These are phyloP conservation scores for Globisporangium lucens DNA, from an alignment of 352 stramenopile genomes.

Conservation along the genomic window DNA sequence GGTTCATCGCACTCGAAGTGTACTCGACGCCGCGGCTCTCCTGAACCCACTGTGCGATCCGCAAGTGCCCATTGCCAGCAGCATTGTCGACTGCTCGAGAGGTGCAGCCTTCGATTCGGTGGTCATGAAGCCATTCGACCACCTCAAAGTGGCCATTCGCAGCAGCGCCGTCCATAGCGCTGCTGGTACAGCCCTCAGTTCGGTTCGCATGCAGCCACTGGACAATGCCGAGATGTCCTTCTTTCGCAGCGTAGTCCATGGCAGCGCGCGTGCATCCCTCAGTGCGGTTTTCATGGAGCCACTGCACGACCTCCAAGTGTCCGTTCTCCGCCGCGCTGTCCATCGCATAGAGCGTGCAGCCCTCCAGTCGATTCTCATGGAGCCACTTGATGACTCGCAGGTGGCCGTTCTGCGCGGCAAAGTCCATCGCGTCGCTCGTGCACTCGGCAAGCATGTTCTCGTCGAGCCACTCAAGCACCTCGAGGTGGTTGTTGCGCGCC, in stretches of 20 bases:
- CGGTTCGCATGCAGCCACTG: constrained; percentile 10
- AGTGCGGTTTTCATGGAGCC: neutral
- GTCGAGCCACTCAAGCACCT: constrained; percentile 10
- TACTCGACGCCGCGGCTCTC: constrained; percentile 7
- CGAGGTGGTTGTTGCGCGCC: constrained; percentile 9
- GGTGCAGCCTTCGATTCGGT: constrained; percentile 9
- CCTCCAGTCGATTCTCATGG: constrained; percentile 33
- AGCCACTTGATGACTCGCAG: constrained; percentile 56
- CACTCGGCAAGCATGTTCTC: constrained; percentile 9
- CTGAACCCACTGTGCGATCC: constrained; percentile 6
- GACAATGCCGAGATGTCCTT: constrained; percentile 4
- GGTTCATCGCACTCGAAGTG: constrained; percentile 5
- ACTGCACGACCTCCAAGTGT: constrained; percentile 3
- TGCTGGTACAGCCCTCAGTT: neutral
- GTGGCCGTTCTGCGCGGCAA: constrained; percentile 33
- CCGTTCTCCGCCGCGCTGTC: constrained; percentile 7
- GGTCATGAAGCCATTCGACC: neutral
- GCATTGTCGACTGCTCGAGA: constrained; percentile 7
- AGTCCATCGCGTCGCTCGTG: constrained; percentile 17
- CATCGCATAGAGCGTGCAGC: constrained; percentile 13
- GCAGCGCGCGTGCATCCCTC: constrained; percentile 8
- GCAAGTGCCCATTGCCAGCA: constrained; percentile 1
- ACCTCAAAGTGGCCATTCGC: neutral
- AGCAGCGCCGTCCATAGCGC: neutral
- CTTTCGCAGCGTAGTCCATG: constrained; percentile 7